Percentiles rank a stretch among this genome's conserved stretches.
These are phyloP conservation scores for Sporisorium sorghi DNA, from an alignment of 1,284 basidiomycete species.

Conservation along the genomic window DNA sequence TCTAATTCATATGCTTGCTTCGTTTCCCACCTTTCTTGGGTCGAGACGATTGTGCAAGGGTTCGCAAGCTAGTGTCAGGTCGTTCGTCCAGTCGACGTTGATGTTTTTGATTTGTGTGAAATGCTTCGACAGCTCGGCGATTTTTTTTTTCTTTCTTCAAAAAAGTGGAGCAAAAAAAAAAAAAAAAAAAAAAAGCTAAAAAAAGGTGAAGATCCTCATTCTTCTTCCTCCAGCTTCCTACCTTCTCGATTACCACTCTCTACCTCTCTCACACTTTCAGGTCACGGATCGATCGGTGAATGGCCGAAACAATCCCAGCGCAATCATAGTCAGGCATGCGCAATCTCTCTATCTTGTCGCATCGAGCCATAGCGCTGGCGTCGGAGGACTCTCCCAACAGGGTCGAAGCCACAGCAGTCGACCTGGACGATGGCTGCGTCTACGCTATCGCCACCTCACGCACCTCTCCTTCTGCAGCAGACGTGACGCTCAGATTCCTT, in stretches of 20 bases:
- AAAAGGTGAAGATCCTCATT: background rate
- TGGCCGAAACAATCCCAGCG: background rate
- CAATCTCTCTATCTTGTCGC: conserved; percentile 42
- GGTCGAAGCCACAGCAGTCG: conserved; percentile 38
- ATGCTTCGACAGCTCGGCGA: no score
- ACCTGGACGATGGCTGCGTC: conserved; percentile 41
- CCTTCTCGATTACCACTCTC: background rate
- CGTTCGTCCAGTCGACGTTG: no score
- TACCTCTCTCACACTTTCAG: no score
- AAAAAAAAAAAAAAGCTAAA: background rate
- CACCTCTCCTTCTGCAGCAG: conserved; percentile 24
- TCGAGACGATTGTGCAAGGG: background rate
- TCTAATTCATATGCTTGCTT: conserved; percentile 12
- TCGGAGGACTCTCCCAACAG: conserved; percentile 14
- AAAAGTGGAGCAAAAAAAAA: conserved; percentile 11
- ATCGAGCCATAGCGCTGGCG: conserved; percentile 33
- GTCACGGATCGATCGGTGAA: background rate
- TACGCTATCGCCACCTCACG: conserved; percentile 46
- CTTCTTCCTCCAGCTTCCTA: background rate
- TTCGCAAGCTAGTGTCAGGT: no score
- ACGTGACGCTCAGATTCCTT: conserved; percentile 37
- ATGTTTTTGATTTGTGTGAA: no score
- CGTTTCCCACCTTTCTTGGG: background rate
- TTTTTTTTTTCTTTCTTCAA: background rate
- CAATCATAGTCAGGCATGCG: conserved; percentile 23